Evolutionary conservation across 2,329 filamentous ascomycete genomes (phyloP).

Genomic region (Alternaria sp.): DNA sequence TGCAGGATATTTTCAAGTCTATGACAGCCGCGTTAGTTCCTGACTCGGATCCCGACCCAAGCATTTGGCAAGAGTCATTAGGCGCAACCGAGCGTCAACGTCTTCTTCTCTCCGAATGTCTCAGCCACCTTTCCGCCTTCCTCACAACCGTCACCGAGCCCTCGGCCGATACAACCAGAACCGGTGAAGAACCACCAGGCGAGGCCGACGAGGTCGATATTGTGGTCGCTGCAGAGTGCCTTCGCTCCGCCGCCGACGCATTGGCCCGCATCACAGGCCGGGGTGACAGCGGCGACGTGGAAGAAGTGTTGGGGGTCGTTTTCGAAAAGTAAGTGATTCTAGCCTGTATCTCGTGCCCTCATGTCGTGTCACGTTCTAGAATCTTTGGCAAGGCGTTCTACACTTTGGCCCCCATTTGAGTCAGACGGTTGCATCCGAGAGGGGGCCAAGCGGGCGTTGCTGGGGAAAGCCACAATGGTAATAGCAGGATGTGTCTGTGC

Average conservation of each 20-base stretch:
- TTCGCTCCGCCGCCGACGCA: slow-evolving; percentile 62
- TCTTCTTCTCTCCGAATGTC: slow-evolving; percentile 77
- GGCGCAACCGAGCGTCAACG: slow-evolving; percentile 91
- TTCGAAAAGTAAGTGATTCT: slow-evolving; percentile 83
- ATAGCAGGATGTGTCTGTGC: slow-evolving; percentile 17
- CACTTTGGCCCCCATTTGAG: slow-evolving; percentile 5
- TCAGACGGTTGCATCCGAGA: slow-evolving; percentile 9
- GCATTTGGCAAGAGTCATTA: slow-evolving; percentile 80
- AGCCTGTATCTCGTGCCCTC: background rate
- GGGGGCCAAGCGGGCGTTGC: slow-evolving; percentile 1
- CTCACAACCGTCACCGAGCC: slow-evolving; percentile 60
- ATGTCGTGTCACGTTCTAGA: slow-evolving; percentile 2
- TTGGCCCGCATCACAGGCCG: slow-evolving; percentile 83
- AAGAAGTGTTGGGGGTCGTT: slow-evolving; percentile 93
- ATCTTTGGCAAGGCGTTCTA: slow-evolving; percentile 4
- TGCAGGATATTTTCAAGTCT: slow-evolving; percentile 70
- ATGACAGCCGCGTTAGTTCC: slow-evolving; percentile 67
- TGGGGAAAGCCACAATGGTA: slow-evolving; percentile 27
- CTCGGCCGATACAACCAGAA: slow-evolving; percentile 5
- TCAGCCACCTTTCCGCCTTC: slow-evolving; percentile 75
- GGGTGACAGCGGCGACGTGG: slow-evolving; percentile 85
- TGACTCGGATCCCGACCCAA: slow-evolving; percentile 60
- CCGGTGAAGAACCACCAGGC: background rate
- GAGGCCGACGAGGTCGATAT: slow-evolving; percentile 70
- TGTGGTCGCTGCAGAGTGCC: slow-evolving; percentile 86